A percentile compares a stretch with the other conserved stretches of the same genome.
phyloP scores from a whole-genome alignment of 1,139 yeast genomes.

The Saccharomycopsis crataegensis region DNA sequence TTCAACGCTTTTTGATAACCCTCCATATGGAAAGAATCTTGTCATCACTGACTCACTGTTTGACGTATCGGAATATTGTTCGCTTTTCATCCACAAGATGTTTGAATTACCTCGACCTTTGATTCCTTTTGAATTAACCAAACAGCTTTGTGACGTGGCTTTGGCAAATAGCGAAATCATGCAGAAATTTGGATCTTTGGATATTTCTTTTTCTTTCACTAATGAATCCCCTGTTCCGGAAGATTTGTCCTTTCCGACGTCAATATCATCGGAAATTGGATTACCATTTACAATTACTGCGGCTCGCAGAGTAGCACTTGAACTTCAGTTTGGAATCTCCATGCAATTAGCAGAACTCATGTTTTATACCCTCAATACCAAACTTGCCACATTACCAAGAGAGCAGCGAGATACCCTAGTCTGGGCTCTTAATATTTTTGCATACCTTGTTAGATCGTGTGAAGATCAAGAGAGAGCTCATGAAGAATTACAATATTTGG shows the following conservation, averaged over 20 bases:
- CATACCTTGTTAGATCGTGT: conserved; percentile 1
- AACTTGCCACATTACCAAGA: conserved; percentile 2
- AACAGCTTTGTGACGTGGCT: conserved; percentile 7
- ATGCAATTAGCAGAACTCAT: conserved; percentile 8
- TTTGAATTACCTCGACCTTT: conserved; percentile 9
- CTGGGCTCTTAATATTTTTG: conserved; percentile 10
- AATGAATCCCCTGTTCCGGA: background rate
- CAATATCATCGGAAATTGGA: background rate
- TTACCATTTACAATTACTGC: conserved; percentile 1
- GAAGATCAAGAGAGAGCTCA: background rate
- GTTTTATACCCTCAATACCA: conserved; percentile 7
- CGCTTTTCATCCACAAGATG: conserved; percentile 7
- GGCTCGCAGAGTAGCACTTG: background rate
- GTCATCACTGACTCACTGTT: background rate
- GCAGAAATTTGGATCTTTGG: background rate
- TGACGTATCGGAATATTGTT: conserved; percentile 7
- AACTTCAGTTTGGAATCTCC: conserved; percentile 10
- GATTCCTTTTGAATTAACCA: conserved; percentile 2
- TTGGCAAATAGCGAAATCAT: background rate
- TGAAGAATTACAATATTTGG: conserved; percentile 12
- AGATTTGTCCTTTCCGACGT: too few species aligned
- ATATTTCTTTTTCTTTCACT: background rate
- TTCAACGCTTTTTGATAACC: background rate
- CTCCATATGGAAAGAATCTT: background rate
- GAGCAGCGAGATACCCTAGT: conserved; percentile 1